Base-by-base conservation (phyloP, 441 rosid species). In the Brassica balearica region DNA sequence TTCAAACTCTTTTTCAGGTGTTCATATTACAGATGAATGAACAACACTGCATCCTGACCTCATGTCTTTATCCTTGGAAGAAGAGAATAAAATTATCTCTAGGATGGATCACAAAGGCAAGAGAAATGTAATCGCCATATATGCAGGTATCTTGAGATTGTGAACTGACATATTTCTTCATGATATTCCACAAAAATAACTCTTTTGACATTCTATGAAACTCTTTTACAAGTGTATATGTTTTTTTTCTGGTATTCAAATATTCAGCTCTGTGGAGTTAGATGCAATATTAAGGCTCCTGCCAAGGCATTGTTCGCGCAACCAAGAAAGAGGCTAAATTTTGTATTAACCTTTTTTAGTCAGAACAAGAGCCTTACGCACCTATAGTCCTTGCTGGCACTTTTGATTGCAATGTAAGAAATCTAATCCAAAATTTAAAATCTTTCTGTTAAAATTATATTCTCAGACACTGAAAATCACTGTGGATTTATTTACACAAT, bases 341-440 rank as follows among this genome's bases (percentile, higher is more conserved):
- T 76, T 56, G 85, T 92, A 27, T 79, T 96, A 67, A 85, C 93
- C 46, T 23, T 96, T 92, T 92, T 12, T 96, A 92, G 82, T 91
- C 97, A 10, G 97, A 96, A 79, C 85, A 85, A 82, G 97, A 89
- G 23, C 88, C 98, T 76, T 94, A 96, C 55, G 82, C 91, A 10
- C 97, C 97, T 68, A 85, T 91, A 59, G 81, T 82, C 72, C 87
- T 96, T 34, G 92, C 98, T 72, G 82, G 87, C 36, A 94, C 98
- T 63, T 80, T 83, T 17, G 97, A 94, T 85, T 11, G 98, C 27
- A 23, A 23, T 23, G 27, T 23, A 23, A 23, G 27, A 23, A 23
- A 23, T 2, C 3, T 4, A 2, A 23, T 23, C 3, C 4, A 23
- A 23, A 23, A 23, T 23, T 3, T 23, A 23, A 23, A 23, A 23